These are phyloP conservation scores for Tetrastigma voinierianum DNA, from an alignment of 164 flowering plant species.

Conservation along the genomic window DNA sequence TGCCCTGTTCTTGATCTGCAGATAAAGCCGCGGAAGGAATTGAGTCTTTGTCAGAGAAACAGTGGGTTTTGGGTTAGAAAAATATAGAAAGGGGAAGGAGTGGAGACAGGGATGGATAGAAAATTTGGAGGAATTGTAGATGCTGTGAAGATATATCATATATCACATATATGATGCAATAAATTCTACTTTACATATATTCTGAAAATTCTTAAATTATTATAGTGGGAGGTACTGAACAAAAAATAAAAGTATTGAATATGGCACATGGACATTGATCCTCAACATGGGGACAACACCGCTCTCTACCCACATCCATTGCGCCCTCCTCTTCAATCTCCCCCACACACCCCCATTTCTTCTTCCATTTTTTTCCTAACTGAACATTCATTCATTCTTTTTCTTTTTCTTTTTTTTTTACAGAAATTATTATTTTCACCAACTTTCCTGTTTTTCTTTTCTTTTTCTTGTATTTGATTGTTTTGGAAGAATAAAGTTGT, in stretches of 20 bases:
- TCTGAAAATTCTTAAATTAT: too few species aligned
- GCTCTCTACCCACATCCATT: conserved; percentile 2
- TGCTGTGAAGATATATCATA: not conserved
- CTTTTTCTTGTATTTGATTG: too few species aligned
- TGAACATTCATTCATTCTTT: too few species aligned
- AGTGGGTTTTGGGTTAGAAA: conserved; percentile 7
- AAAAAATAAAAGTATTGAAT: too few species aligned
- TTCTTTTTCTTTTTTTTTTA: too few species aligned
- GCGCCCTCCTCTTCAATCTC: too few species aligned
- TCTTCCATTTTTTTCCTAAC: not conserved
- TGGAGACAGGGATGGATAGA: conserved; percentile 1
- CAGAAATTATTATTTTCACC: too few species aligned
- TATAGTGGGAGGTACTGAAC: too few species aligned
- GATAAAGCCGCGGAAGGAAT: conserved; percentile 24
- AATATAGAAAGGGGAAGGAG: not conserved
- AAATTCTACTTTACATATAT: too few species aligned
- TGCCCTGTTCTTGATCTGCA: conserved; percentile 4
- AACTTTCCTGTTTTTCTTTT: too few species aligned
- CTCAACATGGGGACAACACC: not conserved
- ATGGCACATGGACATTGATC: not conserved
- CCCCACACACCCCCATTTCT: not conserved
- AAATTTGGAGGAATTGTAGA: not conserved
- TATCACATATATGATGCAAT: too few species aligned
- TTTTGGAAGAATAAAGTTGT: too few species aligned
- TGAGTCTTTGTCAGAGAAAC: conserved; percentile 17